Percentiles rank a stretch among this genome's conserved stretches.
These are phyloP conservation scores for Teratosphaeriaceae sp. DNA, from an alignment of 2,329 filamentous ascomycete species.

Conservation along the genomic window DNA sequence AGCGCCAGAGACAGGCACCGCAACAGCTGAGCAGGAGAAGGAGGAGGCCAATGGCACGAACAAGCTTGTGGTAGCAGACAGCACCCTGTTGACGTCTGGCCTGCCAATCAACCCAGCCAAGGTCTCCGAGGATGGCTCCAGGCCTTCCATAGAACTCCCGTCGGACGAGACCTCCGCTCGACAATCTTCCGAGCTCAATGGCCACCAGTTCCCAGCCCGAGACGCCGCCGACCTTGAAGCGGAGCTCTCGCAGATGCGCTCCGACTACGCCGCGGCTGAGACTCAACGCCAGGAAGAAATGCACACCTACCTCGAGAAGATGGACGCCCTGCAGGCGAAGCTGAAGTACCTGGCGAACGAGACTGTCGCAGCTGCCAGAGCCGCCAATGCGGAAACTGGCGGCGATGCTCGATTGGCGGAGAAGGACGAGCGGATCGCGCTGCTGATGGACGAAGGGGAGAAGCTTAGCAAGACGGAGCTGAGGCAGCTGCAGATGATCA, in stretches of 20 bases:
- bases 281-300: conserved; percentile 71
- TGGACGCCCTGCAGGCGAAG: conserved; percentile 88
- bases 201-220: conserved; percentile 20
- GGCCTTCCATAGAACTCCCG: conserved; percentile 15
- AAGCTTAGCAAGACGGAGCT: conserved; percentile 81
- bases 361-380: conserved; percentile 67
- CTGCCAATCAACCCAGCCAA: conserved; percentile 30
- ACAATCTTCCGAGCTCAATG: conserved; percentile 19
- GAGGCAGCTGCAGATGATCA: conserved; percentile 74
- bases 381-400: conserved; percentile 55
- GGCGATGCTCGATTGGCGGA: conserved; percentile 73
- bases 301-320: conserved; percentile 75
- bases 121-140: conserved; percentile 23
- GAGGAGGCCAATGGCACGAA: conserved; percentile 1
- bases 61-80: background rate
- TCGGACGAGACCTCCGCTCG: conserved; percentile 8
- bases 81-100: conserved; percentile 23
- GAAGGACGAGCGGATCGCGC: conserved; percentile 82
- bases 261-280: conserved; percentile 46
- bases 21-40: conserved; percentile 3
- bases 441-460: conserved; percentile 87
- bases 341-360: conserved; percentile 80
- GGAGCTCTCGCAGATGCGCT: conserved; percentile 43
- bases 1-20: conserved; percentile 1
- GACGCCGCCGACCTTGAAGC: conserved; percentile 36